phyloP scores from a whole-genome alignment of 1,284 basidiomycete genomes.

The Grifola frondosa region DNA sequence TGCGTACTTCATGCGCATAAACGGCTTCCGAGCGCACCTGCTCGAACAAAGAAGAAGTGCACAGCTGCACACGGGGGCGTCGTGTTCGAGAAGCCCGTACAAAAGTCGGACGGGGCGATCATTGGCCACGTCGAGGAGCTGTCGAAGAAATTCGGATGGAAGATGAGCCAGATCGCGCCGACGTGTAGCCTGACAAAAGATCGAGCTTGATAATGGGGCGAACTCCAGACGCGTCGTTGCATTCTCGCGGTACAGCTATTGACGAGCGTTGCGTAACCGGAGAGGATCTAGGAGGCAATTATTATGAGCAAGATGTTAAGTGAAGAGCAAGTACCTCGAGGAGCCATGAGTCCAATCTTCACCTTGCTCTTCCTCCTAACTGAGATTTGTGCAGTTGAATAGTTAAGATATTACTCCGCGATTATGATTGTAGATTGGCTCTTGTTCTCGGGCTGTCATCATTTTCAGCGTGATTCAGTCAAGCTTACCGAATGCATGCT shows the following conservation, averaged over 20 bases:
- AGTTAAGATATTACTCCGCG: no score
- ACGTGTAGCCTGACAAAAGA: conserved; percentile 39
- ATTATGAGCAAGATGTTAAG: conserved; percentile 15
- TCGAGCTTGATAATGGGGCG: conserved; percentile 39
- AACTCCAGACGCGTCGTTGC: conserved; percentile 19
- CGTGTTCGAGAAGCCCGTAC: conserved; percentile 25
- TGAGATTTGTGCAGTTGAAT: no score
- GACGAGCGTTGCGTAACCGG: background rate
- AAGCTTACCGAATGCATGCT: no score
- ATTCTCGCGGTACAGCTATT: no score
- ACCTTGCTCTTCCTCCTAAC: no score
- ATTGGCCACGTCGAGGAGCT: conserved; percentile 43
- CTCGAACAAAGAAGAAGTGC: conserved; percentile 29
- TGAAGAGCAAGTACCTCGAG: conserved; percentile 22
- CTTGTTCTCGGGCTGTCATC: no score
- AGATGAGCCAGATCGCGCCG: conserved; percentile 43
- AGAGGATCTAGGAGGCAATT: conserved; percentile 13
- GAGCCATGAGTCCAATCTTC: conserved; percentile 13
- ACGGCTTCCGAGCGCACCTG: conserved; percentile 41
- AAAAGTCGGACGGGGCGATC: conserved; percentile 35
- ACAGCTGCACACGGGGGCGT: conserved; percentile 25
- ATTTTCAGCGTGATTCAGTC: no score
- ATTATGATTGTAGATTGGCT: no score
- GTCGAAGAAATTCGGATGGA: conserved; percentile 35
- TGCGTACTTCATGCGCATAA: conserved; percentile 39